phyloP scores from a whole-genome alignment of 768 basidiomycete genomes.

The Boletus rubroflammeus region DNA sequence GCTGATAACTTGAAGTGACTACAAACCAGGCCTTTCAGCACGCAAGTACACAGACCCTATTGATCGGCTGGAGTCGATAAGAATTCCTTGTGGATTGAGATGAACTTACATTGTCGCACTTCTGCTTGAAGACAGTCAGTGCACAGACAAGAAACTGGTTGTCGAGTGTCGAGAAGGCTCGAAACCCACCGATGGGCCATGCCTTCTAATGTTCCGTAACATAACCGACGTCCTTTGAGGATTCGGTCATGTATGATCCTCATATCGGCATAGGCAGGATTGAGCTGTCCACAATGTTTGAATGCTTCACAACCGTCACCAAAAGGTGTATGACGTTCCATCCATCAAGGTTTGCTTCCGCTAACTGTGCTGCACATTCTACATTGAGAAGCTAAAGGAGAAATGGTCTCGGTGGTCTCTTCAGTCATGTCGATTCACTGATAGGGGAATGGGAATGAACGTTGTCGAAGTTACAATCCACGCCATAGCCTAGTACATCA shows the following conservation, averaged over 20 bases:
- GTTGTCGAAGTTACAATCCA: background rate
- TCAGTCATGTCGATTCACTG: background rate
- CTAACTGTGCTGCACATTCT: too few relatives aligned
- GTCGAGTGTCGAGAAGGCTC: background rate
- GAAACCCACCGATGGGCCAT: background rate
- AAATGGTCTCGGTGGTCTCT: background rate
- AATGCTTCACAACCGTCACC: background rate
- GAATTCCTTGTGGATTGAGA: background rate
- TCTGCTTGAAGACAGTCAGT: background rate
- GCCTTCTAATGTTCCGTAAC: background rate
- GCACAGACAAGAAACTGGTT: background rate
- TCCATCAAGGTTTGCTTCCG: background rate
- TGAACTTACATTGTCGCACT: background rate
- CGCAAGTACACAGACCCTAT: background rate
- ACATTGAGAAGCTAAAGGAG: background rate
- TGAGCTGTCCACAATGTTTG: background rate
- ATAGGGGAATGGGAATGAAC: background rate
- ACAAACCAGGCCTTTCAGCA: background rate
- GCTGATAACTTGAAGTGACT: background rate
- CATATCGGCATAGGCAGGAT: background rate
- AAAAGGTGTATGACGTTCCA: background rate
- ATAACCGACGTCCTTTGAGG: background rate
- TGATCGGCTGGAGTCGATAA: too few relatives aligned
- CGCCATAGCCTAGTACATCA: too few relatives aligned
- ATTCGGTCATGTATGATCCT: too few relatives aligned